Percentiles rank a stretch among this genome's conserved stretches.
These are phyloP conservation scores for Yarrowia bubula DNA, from an alignment of 805 yeast genomes.

Conservation along the genomic window DNA sequence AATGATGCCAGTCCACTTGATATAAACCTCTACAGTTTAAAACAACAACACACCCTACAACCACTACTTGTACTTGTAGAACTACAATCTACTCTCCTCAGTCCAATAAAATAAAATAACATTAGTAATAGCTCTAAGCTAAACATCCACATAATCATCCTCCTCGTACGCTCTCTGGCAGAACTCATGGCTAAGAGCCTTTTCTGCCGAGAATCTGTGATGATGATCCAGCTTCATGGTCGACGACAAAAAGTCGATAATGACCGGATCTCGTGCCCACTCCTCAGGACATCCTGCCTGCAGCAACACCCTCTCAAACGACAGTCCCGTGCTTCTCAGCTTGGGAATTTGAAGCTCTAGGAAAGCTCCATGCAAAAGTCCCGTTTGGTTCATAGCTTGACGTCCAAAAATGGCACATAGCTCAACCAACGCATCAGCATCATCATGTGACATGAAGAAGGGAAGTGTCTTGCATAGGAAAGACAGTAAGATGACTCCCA, in stretches of 20 bases:
- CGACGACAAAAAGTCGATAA: background rate
- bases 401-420: slow-evolving; percentile 77
- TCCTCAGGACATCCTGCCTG: slow-evolving; percentile 20
- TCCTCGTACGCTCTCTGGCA: slow-evolving; percentile 13
- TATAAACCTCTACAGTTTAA: too few relatives aligned
- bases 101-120: background rate
- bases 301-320: slow-evolving; percentile 38
- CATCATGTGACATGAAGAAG: slow-evolving; percentile 90
- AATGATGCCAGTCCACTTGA: too few relatives aligned
- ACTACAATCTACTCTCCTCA: background rate
- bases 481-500: slow-evolving; percentile 82
- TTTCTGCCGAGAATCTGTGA: slow-evolving; percentile 5
- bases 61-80: background rate
- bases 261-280: slow-evolving; percentile 21
- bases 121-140: background rate
- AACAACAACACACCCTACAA: background rate
- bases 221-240: slow-evolving; percentile 20
- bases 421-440: slow-evolving; percentile 86
- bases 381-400: slow-evolving; percentile 68
- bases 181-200: slow-evolving; percentile 14
- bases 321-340: slow-evolving; percentile 45
- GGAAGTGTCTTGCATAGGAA: slow-evolving; percentile 81
- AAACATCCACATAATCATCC: slow-evolving; percentile 13
- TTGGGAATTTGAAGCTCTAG: slow-evolving; percentile 65
- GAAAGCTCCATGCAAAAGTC: slow-evolving; percentile 83